These are phyloP conservation scores for Beauveria sp. DNA, from an alignment of 2,329 filamentous ascomycete genomes.

Conservation along the genomic window DNA sequence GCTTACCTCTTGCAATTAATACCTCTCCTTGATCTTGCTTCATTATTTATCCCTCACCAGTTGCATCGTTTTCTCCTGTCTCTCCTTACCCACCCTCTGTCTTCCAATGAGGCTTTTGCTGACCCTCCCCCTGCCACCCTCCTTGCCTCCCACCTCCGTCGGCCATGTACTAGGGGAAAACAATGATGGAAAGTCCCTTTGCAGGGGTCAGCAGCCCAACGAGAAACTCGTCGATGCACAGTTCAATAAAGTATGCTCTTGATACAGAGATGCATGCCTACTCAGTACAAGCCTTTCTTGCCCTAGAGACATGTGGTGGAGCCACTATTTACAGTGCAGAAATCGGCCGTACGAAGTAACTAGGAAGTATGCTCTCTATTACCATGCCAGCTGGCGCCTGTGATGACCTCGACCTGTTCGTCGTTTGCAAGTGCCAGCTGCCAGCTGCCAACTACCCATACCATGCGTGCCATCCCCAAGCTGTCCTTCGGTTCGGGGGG, in stretches of 20 bases:
- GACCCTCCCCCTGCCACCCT: constrained; percentile 1
- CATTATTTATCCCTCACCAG: neutral
- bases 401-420: neutral
- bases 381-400: neutral
- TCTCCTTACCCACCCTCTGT: neutral
- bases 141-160: neutral
- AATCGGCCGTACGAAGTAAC: too few relatives aligned
- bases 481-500: neutral
- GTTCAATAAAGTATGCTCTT: neutral
- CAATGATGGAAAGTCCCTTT: neutral
- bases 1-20: neutral
- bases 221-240: neutral
- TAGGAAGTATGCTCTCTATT: neutral
- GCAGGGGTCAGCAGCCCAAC: constrained; percentile 1
- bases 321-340: neutral
- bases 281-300: neutral
- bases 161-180: neutral
- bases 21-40: neutral
- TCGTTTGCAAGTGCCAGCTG: neutral
- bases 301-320: neutral
- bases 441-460: neutral
- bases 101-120: constrained; percentile 9
- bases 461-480: neutral
- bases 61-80: neutral
- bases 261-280: neutral